phyloP scores from a whole-genome alignment of 441 rosid species.

The Melastoma candidum region DNA sequence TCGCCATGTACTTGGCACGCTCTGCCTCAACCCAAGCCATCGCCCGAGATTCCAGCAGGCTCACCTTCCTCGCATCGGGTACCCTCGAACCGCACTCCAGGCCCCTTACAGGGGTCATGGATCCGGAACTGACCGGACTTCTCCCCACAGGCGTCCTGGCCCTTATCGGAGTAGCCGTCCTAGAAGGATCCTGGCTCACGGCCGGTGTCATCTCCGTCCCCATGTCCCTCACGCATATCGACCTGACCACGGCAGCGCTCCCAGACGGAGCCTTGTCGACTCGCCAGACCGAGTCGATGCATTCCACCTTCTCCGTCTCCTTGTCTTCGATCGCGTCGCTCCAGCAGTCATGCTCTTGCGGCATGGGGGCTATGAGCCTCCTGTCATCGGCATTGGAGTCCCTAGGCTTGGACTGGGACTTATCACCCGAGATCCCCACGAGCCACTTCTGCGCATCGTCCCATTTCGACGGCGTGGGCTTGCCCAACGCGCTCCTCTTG shows the following conservation, averaged over 20 bases:
- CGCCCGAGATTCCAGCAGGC: slow-evolving; percentile 58
- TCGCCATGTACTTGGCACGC: slow-evolving; percentile 82
- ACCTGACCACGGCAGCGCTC: slow-evolving; percentile 34
- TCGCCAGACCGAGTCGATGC: slow-evolving; percentile 56
- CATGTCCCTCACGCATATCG: slow-evolving; percentile 83
- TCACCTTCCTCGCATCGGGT: slow-evolving; percentile 30
- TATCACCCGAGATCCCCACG: slow-evolving; percentile 48
- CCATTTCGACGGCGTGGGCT: slow-evolving; percentile 93
- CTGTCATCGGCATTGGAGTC: slow-evolving; percentile 87
- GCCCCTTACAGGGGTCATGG: slow-evolving; percentile 52
- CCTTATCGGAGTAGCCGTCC: slow-evolving; percentile 76
- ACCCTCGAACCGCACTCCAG: slow-evolving; percentile 20
- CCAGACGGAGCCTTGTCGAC: slow-evolving; percentile 35
- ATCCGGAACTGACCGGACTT: slow-evolving; percentile 74
- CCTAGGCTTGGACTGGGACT: slow-evolving; percentile 39
- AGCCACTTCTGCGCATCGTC: slow-evolving; percentile 98
- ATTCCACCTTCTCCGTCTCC: slow-evolving; percentile 67
- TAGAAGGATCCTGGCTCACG: slow-evolving; percentile 89
- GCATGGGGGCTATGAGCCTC: slow-evolving; percentile 71
- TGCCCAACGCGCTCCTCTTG: slow-evolving; percentile 70
- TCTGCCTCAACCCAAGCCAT: slow-evolving; percentile 93
- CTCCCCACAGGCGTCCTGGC: slow-evolving; percentile 61
- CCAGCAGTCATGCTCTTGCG: slow-evolving; percentile 58
- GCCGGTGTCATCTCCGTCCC: slow-evolving; percentile 98
- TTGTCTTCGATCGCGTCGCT: slow-evolving; percentile 31